Conservation (phyloP, 1,284 basidiomycete genomes). For the Naganishia sp. region DNA sequence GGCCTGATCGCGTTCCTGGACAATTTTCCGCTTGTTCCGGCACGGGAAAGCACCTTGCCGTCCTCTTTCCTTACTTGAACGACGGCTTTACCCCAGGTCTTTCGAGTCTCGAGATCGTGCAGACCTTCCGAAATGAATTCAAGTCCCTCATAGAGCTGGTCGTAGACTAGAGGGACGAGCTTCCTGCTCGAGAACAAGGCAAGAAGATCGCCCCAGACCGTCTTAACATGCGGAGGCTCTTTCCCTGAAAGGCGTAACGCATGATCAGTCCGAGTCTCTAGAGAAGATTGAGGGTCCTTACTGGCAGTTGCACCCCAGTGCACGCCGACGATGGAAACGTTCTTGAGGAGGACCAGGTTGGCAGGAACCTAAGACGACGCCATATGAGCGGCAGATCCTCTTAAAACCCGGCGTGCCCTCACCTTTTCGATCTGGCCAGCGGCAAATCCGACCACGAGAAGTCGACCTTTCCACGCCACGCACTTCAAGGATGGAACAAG, state of each 20-base stretch:
- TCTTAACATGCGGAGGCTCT: constrained; percentile 65
- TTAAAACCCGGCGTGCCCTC: constrained; percentile 26
- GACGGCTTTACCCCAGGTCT: constrained; percentile 92
- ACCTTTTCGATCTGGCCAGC: constrained; percentile 87
- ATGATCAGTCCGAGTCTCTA: constrained; percentile 10
- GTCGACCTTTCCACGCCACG: constrained; percentile 90
- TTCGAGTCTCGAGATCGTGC: constrained; percentile 63
- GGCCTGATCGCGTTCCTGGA: constrained; percentile 17
- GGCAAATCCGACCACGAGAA: constrained; percentile 88
- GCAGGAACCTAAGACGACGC: constrained; percentile 63
- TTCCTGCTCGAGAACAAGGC: constrained; percentile 68
- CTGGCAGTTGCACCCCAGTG: constrained; percentile 81
- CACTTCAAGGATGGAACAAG: constrained; percentile 66
- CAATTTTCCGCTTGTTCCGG: neutral
- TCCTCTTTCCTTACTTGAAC: constrained; percentile 63
- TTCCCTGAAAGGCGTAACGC: constrained; percentile 57
- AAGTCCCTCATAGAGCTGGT: constrained; percentile 71
- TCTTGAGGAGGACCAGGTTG: constrained; percentile 85
- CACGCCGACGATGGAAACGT: constrained; percentile 75
- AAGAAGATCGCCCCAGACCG: constrained; percentile 75
- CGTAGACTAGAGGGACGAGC: constrained; percentile 72
- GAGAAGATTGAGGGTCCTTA: constrained; percentile 52
- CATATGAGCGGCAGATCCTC: neutral
- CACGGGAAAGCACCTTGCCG: neutral
- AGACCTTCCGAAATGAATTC: constrained; percentile 62